Evolutionary conservation across 305 asterid genomes (phyloP), one percentile per base, ranked within the genome.

Genomic region (Fraxinus baroniana): DNA sequence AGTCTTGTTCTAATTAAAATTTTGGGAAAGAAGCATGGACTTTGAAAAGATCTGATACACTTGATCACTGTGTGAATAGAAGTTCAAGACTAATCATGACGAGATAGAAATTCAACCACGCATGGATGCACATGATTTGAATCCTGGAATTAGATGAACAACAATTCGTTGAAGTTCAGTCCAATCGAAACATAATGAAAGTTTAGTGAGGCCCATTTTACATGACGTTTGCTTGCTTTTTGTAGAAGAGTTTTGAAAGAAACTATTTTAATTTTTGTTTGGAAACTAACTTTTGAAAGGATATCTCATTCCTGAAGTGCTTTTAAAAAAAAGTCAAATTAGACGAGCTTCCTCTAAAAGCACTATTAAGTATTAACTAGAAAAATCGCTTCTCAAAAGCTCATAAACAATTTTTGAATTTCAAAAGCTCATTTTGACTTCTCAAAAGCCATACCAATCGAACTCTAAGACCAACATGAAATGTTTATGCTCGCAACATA

Each of bases 401-500:
- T 46, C n/a, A 12, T 12, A 46, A 12, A 46, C 1, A 46, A 13
- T 46, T 46, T 46, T 46, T 46, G 55, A 1, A 0, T 44, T 1
- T 3, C 4, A 12, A 44, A 44, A 44, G 5, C 1, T 44, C 52
- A 12, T 44, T 44, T 41, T 41, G 5, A 44, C 52, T 44, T 44
- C 52, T 44, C 52, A 2, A 44, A 41, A 44, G 3, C 0, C 49
- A 9, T 39, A 39, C 3, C 49, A 39, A 39, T 8, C 13, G 49
- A 3, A 39, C 49, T 39, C 13, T 39, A 39, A 60, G 5, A 46
- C 57, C 57, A 0, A 46, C 5, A 5, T n/a, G 24, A 57, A 57
- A 57, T n/a, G 18, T 57, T 7, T 57, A 4, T 57, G 32, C 26
- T 64, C 32, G 24, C 36, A 36, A 85, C 92, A 30, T 88, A 92